Evolutionary conservation across 257 asterid genomes (phyloP).

Genomic region (Gardenia jasminoides): DNA sequence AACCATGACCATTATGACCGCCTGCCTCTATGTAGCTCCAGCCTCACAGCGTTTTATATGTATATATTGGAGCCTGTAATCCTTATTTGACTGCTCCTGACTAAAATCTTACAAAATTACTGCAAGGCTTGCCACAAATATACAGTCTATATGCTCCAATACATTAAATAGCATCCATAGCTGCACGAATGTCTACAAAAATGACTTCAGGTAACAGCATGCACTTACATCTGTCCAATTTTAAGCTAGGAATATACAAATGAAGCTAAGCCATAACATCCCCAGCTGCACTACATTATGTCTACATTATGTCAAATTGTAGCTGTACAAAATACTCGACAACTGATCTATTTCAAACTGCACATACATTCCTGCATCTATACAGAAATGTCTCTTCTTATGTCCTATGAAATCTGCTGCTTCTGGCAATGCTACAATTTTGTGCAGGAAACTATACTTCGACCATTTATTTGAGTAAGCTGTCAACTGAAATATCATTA

Average conservation of each 20-base stretch:
- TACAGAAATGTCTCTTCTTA: constrained; percentile 1
- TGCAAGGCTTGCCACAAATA: neutral
- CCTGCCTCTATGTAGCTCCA: no score
- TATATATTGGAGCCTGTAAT: no score
- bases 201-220: neutral
- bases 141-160: neutral
- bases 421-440: constrained; percentile 14
- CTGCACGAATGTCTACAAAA: neutral
- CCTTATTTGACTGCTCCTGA: neutral
- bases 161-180: constrained; percentile 7
- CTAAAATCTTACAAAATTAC: neutral
- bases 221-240: constrained; percentile 3
- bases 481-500: constrained; percentile 5
- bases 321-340: constrained; percentile 21
- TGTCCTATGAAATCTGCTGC: constrained; percentile 15
- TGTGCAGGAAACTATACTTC: constrained; percentile 17
- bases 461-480: constrained; percentile 1
- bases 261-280: constrained; percentile 8
- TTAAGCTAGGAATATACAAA: constrained; percentile 11
- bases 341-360: constrained; percentile 20
- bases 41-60: no score
- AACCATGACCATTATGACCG: no score
- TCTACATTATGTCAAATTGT: constrained; percentile 12
- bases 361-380: constrained; percentile 19
- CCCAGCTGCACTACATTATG: constrained; percentile 14